Conservation (phyloP, 2,329 filamentous ascomycete genomes). For the Delphinella strobiligena region DNA sequence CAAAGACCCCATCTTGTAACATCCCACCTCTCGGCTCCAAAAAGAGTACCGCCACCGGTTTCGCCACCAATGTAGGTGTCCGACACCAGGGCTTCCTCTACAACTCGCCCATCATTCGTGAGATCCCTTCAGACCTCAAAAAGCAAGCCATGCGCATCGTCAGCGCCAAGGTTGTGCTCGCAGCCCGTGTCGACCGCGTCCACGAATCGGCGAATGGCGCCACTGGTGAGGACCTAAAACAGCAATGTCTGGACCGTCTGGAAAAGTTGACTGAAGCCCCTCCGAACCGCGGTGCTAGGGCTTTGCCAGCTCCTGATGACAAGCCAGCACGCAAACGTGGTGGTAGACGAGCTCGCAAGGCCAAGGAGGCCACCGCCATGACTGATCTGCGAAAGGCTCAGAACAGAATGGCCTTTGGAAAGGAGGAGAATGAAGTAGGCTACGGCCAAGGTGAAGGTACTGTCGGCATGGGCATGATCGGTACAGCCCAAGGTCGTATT, state of each 20-base stretch:
- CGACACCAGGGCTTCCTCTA: constrained; percentile 90
- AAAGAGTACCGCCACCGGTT: constrained; percentile 65
- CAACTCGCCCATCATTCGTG: constrained; percentile 77
- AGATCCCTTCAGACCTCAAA: constrained; percentile 75
- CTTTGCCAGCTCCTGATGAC: constrained; percentile 85
- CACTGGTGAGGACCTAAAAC: constrained; percentile 68
- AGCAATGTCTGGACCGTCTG: constrained; percentile 70
- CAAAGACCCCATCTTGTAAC: constrained; percentile 89
- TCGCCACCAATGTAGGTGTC: constrained; percentile 86
- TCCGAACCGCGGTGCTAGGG: constrained; percentile 75
- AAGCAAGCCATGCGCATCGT: constrained; percentile 93
- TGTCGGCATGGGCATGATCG: constrained; percentile 89
- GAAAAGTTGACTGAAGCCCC: constrained; percentile 90
- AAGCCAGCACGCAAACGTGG: constrained; percentile 89
- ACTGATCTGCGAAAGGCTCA: constrained; percentile 92
- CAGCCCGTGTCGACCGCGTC: constrained; percentile 77
- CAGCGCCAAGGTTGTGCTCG: constrained; percentile 84
- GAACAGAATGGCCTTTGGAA: constrained; percentile 90
- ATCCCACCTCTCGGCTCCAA: constrained; percentile 83
- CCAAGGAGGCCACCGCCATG: constrained; percentile 94
- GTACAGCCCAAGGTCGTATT: constrained; percentile 75
- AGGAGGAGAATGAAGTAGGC: constrained; percentile 86
- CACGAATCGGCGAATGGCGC: constrained; percentile 73
- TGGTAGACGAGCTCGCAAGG: constrained; percentile 77
- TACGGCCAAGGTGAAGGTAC: constrained; percentile 80